Evolutionary conservation across 441 rosid genomes (phyloP).

Genomic region (Jatropha multifida): DNA sequence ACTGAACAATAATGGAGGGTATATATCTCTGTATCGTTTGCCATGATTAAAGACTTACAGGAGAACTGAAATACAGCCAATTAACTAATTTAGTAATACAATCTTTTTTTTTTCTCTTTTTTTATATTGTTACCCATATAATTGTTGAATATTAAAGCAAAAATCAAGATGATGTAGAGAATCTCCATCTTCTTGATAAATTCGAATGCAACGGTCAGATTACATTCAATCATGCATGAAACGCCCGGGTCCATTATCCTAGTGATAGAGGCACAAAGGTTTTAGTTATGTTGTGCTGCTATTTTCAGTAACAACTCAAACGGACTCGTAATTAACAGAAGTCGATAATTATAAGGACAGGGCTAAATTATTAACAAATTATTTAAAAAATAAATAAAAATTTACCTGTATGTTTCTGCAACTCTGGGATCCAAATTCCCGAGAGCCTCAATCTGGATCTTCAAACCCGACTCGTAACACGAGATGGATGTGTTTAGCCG

Average conservation of each 20-base stretch:
- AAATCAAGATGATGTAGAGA: background rate
- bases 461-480: conserved; percentile 50
- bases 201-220: conserved; percentile 1
- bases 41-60: too few relatives aligned
- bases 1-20: too few relatives aligned
- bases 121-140: too few relatives aligned
- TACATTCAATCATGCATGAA: background rate
- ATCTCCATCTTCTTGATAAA: background rate
- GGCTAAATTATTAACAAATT: background rate
- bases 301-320: background rate
- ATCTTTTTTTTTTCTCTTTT: too few relatives aligned
- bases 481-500: conserved; percentile 47
- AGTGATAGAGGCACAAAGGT: background rate
- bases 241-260: conserved; percentile 3
- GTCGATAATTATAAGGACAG: background rate
- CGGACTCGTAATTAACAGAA: background rate
- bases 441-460: conserved; percentile 48
- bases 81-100: background rate
- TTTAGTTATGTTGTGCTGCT: conserved; percentile 4
- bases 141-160: background rate
- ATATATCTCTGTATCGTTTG: too few relatives aligned
- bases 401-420: conserved; percentile 53
- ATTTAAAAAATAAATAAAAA: too few relatives aligned
- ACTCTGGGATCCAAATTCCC: conserved; percentile 52
- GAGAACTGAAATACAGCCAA: too few relatives aligned